These are phyloP conservation scores for Neophaeococcomyces aloes DNA, from an alignment of 2,329 filamentous ascomycete genomes.

Conservation along the genomic window DNA sequence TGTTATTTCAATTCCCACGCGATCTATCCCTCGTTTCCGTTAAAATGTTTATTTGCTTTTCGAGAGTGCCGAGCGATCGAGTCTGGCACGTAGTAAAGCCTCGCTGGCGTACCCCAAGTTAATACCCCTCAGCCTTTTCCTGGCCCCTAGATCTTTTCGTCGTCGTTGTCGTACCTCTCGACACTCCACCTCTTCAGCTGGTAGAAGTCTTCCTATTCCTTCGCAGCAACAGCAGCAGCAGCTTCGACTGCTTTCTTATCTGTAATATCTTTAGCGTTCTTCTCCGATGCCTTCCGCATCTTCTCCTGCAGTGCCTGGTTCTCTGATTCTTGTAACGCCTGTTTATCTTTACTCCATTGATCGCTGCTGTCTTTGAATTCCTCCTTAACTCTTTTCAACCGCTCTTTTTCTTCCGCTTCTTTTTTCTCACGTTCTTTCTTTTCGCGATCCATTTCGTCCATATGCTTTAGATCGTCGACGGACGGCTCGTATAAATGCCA, in stretches of 20 bases:
- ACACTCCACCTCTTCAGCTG: constrained; percentile 3
- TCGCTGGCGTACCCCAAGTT: too few species aligned
- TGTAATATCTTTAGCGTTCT: neutral
- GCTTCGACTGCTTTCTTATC: too few species aligned
- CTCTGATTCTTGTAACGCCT: constrained; percentile 59
- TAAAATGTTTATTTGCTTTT: too few species aligned
- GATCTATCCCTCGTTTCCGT: too few species aligned
- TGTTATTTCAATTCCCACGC: too few species aligned
- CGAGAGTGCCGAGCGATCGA: too few species aligned
- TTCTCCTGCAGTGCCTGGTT: constrained; percentile 45
- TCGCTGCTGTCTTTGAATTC: constrained; percentile 64
- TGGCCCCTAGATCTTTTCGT: too few species aligned
- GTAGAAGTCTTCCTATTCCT: constrained; percentile 7
- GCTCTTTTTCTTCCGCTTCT: constrained; percentile 62
- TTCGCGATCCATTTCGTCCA: constrained; percentile 97
- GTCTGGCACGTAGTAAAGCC: too few species aligned
- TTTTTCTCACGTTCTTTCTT: constrained; percentile 68
- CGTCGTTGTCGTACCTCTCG: constrained; percentile 1
- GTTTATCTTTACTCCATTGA: constrained; percentile 88
- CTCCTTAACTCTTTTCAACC: constrained; percentile 66
- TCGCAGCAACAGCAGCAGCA: too few species aligned
- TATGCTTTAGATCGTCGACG: constrained; percentile 90
- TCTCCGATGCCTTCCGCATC: constrained; percentile 26
- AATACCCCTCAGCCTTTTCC: too few species aligned
- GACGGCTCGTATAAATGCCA: constrained; percentile 99